A percentile compares a stretch with the other conserved stretches of the same genome.
Conservation (phyloP, 1,284 basidiomycete genomes). For the Abortiporus biennis region DNA sequence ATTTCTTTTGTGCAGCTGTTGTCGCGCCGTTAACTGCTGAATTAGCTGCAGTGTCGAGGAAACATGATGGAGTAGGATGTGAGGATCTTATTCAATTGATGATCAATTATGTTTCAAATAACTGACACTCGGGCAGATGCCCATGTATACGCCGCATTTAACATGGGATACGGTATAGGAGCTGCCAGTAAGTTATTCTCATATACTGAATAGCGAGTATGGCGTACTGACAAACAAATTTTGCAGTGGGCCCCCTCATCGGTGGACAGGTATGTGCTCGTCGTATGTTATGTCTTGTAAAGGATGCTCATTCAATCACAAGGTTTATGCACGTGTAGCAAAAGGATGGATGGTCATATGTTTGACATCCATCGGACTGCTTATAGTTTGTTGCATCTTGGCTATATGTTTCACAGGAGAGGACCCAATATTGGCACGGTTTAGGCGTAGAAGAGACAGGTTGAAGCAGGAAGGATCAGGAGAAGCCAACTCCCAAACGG, state of each 20-base stretch:
- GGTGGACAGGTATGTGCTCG: slow-evolving; percentile 50
- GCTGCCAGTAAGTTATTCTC: slow-evolving; percentile 35
- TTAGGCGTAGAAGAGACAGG: background rate
- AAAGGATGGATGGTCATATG: slow-evolving; percentile 55
- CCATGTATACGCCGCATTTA: slow-evolving; percentile 65
- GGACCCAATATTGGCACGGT: slow-evolving; percentile 30
- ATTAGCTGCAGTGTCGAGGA: slow-evolving; percentile 49
- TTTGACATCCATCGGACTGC: slow-evolving; percentile 36
- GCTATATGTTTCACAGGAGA: slow-evolving; percentile 43
- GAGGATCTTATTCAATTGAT: slow-evolving; percentile 25
- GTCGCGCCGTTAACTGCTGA: slow-evolving; percentile 60
- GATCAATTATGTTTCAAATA: background rate
- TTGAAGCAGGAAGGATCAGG: no score
- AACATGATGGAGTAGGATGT: slow-evolving; percentile 62
- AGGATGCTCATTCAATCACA: background rate
- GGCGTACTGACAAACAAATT: background rate
- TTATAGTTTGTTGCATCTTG: slow-evolving; percentile 33
- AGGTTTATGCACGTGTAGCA: slow-evolving; percentile 52
- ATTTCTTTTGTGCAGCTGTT: slow-evolving; percentile 51
- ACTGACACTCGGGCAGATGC: slow-evolving; percentile 35
- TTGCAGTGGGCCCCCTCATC: slow-evolving; percentile 58
- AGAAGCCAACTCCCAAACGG: no score
- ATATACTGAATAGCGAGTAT: no score
- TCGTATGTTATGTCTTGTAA: background rate
- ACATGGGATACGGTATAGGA: slow-evolving; percentile 61